Conservation (phyloP, 2,329 filamentous ascomycete species). For the Aspergillus quadrilineatus region DNA sequence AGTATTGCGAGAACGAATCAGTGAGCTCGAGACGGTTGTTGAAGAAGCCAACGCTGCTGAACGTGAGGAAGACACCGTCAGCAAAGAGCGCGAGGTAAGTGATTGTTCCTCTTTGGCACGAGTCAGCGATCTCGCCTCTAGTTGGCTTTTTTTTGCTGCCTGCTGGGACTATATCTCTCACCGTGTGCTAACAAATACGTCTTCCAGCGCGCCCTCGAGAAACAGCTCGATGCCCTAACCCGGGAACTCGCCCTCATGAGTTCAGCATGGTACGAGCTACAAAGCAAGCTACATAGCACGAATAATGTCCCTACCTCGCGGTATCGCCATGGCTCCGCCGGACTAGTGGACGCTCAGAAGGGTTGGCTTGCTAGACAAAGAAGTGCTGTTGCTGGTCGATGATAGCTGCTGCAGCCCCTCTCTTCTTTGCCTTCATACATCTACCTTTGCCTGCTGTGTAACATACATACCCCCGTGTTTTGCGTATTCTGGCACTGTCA, state of each 20-base stretch:
- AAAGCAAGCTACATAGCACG: conserved; percentile 45
- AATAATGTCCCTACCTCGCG: conserved; percentile 44
- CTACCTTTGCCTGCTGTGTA: background rate
- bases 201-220: conserved; percentile 41
- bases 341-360: conserved; percentile 38
- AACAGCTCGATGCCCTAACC: conserved; percentile 40
- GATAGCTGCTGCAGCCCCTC: conserved; percentile 2
- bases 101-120: background rate
- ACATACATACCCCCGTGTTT: background rate
- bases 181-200: conserved; percentile 15
- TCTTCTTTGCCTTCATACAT: background rate
- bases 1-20: conserved; percentile 42
- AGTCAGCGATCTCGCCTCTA: background rate
- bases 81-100: conserved; percentile 43
- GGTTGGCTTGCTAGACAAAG: conserved; percentile 49
- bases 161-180: background rate
- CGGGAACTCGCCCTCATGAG: conserved; percentile 47
- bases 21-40: conserved; percentile 39
- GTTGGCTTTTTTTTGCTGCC: background rate
- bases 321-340: conserved; percentile 38
- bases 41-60: conserved; percentile 35
- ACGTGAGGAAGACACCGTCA: conserved; percentile 34
- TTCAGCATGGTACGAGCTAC: conserved; percentile 50
- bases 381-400: conserved; percentile 40
- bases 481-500: background rate